Conservation (phyloP, 2,329 filamentous ascomycete genomes). For the Colletotrichum chrysophilum region DNA sequence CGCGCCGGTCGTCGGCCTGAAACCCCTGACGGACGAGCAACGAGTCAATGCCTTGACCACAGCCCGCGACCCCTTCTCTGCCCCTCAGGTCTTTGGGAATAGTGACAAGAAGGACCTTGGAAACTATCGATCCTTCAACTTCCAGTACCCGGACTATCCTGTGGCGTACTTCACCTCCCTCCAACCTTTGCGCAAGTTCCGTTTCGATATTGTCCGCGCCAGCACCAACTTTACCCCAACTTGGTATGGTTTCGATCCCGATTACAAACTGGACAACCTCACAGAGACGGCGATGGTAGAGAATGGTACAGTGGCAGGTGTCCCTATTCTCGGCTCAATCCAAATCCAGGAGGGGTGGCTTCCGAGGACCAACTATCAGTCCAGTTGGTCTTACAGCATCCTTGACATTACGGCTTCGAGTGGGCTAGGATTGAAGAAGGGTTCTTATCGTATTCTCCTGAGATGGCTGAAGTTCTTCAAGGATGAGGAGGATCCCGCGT, state of each 20-base stretch:
- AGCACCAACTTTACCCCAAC: constrained; percentile 5
- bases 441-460: constrained; percentile 23
- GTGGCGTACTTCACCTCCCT: not conserved
- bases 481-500: constrained; percentile 1
- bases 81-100: constrained; percentile 1
- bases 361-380: not conserved
- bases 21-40: not conserved
- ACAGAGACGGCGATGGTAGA: not conserved
- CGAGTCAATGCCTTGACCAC: not conserved
- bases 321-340: not conserved
- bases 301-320: not conserved
- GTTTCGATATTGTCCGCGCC: constrained; percentile 2
- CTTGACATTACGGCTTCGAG: not conserved
- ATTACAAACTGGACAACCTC: not conserved
- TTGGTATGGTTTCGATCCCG: constrained; percentile 1
- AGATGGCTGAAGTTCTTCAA: constrained; percentile 23
- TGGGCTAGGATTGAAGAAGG: constrained; percentile 10
- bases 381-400: constrained; percentile 1
- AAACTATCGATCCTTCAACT: not conserved
- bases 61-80: not conserved
- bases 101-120: not conserved
- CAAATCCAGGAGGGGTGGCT: not conserved
- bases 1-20: constrained; percentile 32
- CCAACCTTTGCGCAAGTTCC: not conserved
- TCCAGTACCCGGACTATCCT: not conserved